Evolutionary conservation across 2,329 filamentous ascomycete species (phyloP).

Genomic region (Pestalotiopsis sp.): DNA sequence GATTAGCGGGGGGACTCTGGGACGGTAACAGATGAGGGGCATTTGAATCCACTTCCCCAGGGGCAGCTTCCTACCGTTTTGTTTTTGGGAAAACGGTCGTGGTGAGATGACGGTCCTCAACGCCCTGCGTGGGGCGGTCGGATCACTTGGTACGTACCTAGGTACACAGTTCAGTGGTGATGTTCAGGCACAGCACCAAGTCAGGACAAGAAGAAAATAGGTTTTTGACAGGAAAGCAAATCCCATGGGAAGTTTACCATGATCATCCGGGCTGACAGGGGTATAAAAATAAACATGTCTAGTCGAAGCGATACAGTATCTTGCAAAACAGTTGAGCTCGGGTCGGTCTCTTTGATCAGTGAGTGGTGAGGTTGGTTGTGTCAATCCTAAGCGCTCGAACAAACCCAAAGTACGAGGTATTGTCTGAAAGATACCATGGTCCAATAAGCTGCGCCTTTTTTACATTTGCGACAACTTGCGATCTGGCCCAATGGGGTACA

Average conservation of each 20-base stretch:
- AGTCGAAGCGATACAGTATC: background rate
- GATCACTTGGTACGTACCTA: background rate
- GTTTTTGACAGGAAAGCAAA: background rate
- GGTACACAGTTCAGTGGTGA: background rate
- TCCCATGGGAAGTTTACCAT: background rate
- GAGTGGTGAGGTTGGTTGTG: background rate
- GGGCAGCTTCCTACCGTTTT: background rate
- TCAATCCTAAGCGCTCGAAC: background rate
- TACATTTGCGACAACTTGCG: background rate
- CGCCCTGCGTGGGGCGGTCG: background rate
- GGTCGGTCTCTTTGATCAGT: background rate
- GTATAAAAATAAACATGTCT: background rate
- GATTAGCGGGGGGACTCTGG: background rate
- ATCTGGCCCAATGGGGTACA: background rate
- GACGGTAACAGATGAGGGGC: constrained; percentile 10
- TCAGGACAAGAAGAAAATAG: background rate
- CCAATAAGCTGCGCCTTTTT: background rate
- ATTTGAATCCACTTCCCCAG: constrained; percentile 6
- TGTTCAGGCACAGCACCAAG: constrained; percentile 10
- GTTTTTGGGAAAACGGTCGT: background rate
- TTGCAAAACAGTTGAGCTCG: background rate
- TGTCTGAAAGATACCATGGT: background rate
- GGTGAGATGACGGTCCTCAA: background rate
- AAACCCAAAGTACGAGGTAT: background rate
- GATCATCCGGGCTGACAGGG: background rate